Percentiles rank a stretch among this genome's conserved stretches.
These are phyloP conservation scores for Colletotrichum liaoningense DNA, from an alignment of 2,329 filamentous ascomycete genomes.

Conservation along the genomic window DNA sequence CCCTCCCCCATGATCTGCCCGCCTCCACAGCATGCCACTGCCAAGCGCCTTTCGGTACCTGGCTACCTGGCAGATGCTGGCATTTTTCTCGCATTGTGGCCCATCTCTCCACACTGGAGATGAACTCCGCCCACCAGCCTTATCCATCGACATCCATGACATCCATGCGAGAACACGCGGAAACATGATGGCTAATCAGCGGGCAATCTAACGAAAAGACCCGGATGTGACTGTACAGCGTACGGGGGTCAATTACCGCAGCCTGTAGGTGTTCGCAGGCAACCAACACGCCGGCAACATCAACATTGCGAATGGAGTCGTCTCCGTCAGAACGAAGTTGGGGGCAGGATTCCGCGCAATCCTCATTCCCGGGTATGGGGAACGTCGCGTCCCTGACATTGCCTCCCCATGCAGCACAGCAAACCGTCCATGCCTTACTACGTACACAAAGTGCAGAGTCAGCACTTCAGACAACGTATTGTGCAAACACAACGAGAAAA, in stretches of 20 bases:
- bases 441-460: not conserved
- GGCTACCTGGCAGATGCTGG: not conserved
- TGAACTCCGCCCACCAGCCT: conserved; percentile 17
- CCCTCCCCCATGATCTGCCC: conserved; percentile 19
- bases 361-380: not conserved
- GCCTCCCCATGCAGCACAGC: not conserved
- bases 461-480: not conserved
- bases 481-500: not conserved
- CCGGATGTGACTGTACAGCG: not conserved
- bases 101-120: not conserved
- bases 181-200: not conserved
- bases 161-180: conserved; percentile 28
- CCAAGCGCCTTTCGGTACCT: not conserved
- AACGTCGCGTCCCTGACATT: conserved; percentile 6
- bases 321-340: not conserved
- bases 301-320: conserved; percentile 4
- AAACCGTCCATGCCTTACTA: not conserved
- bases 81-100: not conserved
- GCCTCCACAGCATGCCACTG: conserved; percentile 22
- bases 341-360: not conserved
- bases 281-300: not conserved
- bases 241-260: not conserved
- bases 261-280: not conserved
- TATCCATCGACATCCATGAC: not conserved
- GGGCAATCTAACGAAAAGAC: conserved; percentile 9